These are phyloP conservation scores for Syncephalastrum contaminatum DNA, from an alignment of 371 early-diverging fungal species.

Conservation along the genomic window DNA sequence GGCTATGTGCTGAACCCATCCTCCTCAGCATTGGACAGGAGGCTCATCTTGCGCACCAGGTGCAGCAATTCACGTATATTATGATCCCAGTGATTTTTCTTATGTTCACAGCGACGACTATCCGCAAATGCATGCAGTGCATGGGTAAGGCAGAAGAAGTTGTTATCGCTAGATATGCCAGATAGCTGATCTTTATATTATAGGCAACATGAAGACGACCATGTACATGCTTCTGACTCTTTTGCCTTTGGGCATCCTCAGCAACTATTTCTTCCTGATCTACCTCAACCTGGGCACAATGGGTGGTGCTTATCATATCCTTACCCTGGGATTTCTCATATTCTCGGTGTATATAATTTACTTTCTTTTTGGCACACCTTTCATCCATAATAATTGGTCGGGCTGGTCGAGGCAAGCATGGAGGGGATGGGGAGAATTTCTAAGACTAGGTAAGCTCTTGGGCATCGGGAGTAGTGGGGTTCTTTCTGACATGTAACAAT, in stretches of 20 bases:
- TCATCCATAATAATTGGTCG: slow-evolving; percentile 26
- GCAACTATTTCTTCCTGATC: slow-evolving; percentile 31
- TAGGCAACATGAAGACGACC: slow-evolving; percentile 38
- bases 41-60: slow-evolving; percentile 26
- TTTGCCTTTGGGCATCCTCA: slow-evolving; percentile 33
- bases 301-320: slow-evolving; percentile 30
- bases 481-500: no score
- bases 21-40: slow-evolving; percentile 36
- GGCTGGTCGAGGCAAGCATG: slow-evolving; percentile 32
- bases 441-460: slow-evolving; percentile 27
- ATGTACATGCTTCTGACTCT: slow-evolving; percentile 31
- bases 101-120: slow-evolving; percentile 23
- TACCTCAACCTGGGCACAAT: slow-evolving; percentile 27
- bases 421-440: slow-evolving; percentile 31
- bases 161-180: no score
- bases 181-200: neutral
- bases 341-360: slow-evolving; percentile 5
- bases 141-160: slow-evolving; percentile 20
- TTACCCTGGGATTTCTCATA: slow-evolving; percentile 8
- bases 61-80: slow-evolving; percentile 28
- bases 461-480: no score
- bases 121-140: slow-evolving; percentile 39
- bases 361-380: slow-evolving; percentile 20
- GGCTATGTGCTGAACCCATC: slow-evolving; percentile 30
- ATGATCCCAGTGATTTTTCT: slow-evolving; percentile 30